A percentile compares a stretch with the other conserved stretches of the same genome.
Evolutionary conservation across 768 basidiomycete species (phyloP).

Genomic region (Suillus variegatus): DNA sequence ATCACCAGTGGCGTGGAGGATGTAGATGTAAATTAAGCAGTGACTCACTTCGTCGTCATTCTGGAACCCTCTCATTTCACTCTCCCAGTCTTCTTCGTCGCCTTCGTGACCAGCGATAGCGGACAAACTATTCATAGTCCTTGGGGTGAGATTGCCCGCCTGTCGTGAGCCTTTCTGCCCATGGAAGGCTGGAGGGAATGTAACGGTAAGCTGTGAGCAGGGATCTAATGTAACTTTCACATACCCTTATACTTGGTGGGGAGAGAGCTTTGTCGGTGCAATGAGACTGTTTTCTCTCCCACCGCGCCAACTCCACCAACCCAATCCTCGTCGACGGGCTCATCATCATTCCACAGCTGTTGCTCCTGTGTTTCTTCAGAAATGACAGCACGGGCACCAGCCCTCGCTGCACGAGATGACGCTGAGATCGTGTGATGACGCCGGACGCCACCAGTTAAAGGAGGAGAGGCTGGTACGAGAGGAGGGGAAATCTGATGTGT

Average conservation of each 20-base stretch:
- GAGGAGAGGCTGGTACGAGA: conserved; percentile 37
- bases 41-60: conserved; percentile 67
- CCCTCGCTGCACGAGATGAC: conserved; percentile 63
- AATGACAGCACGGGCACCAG: conserved; percentile 61
- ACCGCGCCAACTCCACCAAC: conserved; percentile 80
- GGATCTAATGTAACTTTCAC: conserved; percentile 22
- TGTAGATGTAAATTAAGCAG: conserved; percentile 10
- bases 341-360: conserved; percentile 70
- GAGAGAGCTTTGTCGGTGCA: conserved; percentile 80
- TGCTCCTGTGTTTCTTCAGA: conserved; percentile 66
- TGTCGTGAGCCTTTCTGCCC: conserved; percentile 46
- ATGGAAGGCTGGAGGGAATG: conserved; percentile 47
- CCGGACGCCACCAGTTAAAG: conserved; percentile 52
- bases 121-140: conserved; percentile 78
- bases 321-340: conserved; percentile 80
- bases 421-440: conserved; percentile 85
- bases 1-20: conserved; percentile 2
- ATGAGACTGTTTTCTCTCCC: conserved; percentile 69
- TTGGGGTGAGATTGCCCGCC: conserved; percentile 65
- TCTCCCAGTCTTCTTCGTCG: conserved; percentile 88
- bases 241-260: conserved; percentile 79
- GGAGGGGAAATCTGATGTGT: conserved; percentile 44
- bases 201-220: conserved; percentile 8
- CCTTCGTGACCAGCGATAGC: conserved; percentile 87
- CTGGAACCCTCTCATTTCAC: conserved; percentile 55